phyloP scores from a whole-genome alignment of 176 grass and related monocot species.

The Hsuehochloa calcarea region DNA sequence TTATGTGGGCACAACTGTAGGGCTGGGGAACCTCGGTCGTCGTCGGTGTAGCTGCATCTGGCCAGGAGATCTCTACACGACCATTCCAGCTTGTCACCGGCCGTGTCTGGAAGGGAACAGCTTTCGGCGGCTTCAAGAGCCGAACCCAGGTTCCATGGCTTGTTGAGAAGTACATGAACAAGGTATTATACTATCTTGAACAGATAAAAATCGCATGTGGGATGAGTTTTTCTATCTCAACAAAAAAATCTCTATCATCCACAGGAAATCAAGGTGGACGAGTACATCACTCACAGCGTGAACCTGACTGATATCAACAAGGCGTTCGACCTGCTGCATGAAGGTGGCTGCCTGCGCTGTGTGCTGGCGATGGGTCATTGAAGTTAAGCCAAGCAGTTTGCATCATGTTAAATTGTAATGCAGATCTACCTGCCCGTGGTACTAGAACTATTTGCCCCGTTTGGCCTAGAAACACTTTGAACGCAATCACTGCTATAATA shows the following conservation, averaged over 20 bases:
- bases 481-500: neutral
- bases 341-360: slow-evolving; percentile 85
- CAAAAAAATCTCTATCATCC: neutral
- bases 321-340: slow-evolving; percentile 85
- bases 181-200: slow-evolving; percentile 48
- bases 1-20: slow-evolving; percentile 37
- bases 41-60: slow-evolving; percentile 90
- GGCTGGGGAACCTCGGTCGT: slow-evolving; percentile 94
- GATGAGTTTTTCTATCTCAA: neutral
- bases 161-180: slow-evolving; percentile 96
- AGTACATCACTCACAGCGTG: slow-evolving; percentile 95
- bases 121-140: slow-evolving; percentile 96
- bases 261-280: slow-evolving; percentile 98
- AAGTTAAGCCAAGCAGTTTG: neutral
- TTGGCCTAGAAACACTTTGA: slow-evolving; percentile 6
- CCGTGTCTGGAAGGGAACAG: slow-evolving; percentile 97
- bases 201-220: neutral
- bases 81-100: slow-evolving; percentile 96
- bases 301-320: slow-evolving; percentile 67
- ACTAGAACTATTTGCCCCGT: neutral
- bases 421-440: neutral
- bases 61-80: slow-evolving; percentile 83
- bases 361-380: slow-evolving; percentile 63
- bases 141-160: slow-evolving; percentile 94
- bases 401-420: neutral